Evolutionary conservation across 1,139 yeast species (phyloP), one percentile per base, ranked within the genome.

Genomic region (Kluyveromyces sp.): DNA sequence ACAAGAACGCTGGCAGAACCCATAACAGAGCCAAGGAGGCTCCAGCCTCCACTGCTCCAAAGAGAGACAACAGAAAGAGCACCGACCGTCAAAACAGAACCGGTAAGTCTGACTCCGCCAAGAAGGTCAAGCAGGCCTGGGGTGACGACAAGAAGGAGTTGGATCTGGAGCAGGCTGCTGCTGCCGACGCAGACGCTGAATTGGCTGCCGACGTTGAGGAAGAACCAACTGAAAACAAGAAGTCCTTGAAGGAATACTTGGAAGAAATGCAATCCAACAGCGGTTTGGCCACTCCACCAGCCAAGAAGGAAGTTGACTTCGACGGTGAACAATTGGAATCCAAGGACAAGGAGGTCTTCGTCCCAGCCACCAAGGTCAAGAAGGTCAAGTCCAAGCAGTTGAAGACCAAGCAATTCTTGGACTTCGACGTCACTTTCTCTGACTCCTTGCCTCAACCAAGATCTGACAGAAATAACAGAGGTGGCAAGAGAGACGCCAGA

Each of bases 71-170:
- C 72, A 78, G 80, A 63, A 76, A 66, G 67, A 54, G 53, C 43
- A 47, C 62, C 54, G 94, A 83, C 75, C 94, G 94, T 73, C 94
- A 82, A 67, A 79, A 89, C 55, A 84, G 85, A 76, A 64, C 84
- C 54, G 86, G 82, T 63, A 83, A 82, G 76, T 70, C 80, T 60
- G 96, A 88, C 73, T 73, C 95, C 60, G 77, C 75, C 60, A 88
- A 88, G 83, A 82, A 83, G 70, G 74, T 82, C 64, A 77, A 75
- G 68, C 83, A 81, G 71, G 89, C 94, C 70, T 89, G 95, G 79
- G 87, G 88, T 61, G 80, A 80, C 66, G 80, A 80, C 68, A 70
- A 73, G 61, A 73, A 72, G 60, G 79, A 75, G 64, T 64, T 66
- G 58, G 70, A 68, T 54, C 74, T 68, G 42, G 65, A 62, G 49